phyloP scores from a whole-genome alignment of 2,329 filamentous ascomycete genomes.

The Sporothrix brunneoviolacea region DNA sequence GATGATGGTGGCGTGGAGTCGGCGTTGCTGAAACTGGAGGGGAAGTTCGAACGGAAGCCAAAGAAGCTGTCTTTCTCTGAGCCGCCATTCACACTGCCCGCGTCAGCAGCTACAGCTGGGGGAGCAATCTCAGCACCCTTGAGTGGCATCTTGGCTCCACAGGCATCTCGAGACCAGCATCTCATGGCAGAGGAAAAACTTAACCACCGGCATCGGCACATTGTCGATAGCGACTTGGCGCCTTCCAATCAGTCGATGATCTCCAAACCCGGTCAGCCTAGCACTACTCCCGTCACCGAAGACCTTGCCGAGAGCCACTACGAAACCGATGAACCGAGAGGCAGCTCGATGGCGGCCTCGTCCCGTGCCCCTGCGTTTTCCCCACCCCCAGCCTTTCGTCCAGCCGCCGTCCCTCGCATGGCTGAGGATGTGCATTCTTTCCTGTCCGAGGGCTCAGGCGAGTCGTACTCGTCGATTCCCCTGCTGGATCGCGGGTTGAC shows the following conservation, averaged over 20 bases:
- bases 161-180: constrained; percentile 15
- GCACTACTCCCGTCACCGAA: neutral
- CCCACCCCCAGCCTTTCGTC: neutral
- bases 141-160: constrained; percentile 6
- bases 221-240: constrained; percentile 28
- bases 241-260: neutral
- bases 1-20: constrained; percentile 86
- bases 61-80: constrained; percentile 32
- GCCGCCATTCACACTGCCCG: neutral
- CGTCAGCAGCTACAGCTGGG: neutral
- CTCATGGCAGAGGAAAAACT: constrained; percentile 33
- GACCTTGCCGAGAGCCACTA: neutral
- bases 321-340: neutral
- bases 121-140: neutral
- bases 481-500: constrained; percentile 62
- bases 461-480: constrained; percentile 71
- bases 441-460: constrained; percentile 56
- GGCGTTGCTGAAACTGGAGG: constrained; percentile 87
- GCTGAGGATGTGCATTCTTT: constrained; percentile 39
- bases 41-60: constrained; percentile 61
- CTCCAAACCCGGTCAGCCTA: neutral
- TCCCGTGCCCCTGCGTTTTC: constrained; percentile 4
- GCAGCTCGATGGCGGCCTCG: constrained; percentile 11
- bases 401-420: constrained; percentile 19
- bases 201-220: constrained; percentile 40